These are phyloP conservation scores for Fusarium heterosporum DNA, from an alignment of 2,329 filamentous ascomycete genomes.

Conservation along the genomic window DNA sequence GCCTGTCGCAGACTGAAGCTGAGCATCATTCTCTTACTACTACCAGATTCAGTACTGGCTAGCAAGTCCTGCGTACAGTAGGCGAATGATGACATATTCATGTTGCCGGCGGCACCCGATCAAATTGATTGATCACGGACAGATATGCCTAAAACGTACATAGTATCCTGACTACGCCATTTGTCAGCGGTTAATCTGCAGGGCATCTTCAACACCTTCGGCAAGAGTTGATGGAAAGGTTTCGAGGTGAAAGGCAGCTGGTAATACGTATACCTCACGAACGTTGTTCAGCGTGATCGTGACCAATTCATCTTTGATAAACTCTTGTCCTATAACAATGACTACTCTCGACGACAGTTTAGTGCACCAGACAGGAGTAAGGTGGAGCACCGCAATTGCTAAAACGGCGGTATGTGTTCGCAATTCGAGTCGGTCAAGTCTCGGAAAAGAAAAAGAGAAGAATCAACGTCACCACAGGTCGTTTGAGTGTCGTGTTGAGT, in stretches of 20 bases:
- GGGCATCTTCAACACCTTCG: constrained; percentile 8
- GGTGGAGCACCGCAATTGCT: constrained; percentile 19
- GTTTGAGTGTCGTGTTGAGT: constrained; percentile 13
- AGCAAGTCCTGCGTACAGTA: constrained; percentile 19
- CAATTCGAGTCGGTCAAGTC: constrained; percentile 47
- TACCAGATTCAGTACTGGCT: constrained; percentile 30
- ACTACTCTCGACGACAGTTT: neutral
- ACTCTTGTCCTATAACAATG: neutral
- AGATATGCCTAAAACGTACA: constrained; percentile 42
- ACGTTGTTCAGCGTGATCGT: neutral
- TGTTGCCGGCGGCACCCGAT: constrained; percentile 45
- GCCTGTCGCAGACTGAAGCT: constrained; percentile 34
- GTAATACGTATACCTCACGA: neutral
- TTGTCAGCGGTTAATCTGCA: constrained; percentile 39
- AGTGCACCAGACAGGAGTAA: constrained; percentile 7
- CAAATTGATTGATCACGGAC: constrained; percentile 33
- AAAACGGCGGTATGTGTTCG: constrained; percentile 30
- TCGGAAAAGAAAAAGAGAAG: constrained; percentile 41
- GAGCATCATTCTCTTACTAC: constrained; percentile 41
- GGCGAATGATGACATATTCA: constrained; percentile 24
- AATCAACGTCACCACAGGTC: constrained; percentile 37
- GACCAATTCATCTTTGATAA: neutral
- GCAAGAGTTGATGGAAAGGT: neutral
- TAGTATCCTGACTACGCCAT: constrained; percentile 35
- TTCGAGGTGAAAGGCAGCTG: neutral